A percentile compares a stretch with the other conserved stretches of the same genome.
These are phyloP conservation scores for Ganoderma sinense DNA, from an alignment of 1,284 basidiomycete species.

Conservation along the genomic window DNA sequence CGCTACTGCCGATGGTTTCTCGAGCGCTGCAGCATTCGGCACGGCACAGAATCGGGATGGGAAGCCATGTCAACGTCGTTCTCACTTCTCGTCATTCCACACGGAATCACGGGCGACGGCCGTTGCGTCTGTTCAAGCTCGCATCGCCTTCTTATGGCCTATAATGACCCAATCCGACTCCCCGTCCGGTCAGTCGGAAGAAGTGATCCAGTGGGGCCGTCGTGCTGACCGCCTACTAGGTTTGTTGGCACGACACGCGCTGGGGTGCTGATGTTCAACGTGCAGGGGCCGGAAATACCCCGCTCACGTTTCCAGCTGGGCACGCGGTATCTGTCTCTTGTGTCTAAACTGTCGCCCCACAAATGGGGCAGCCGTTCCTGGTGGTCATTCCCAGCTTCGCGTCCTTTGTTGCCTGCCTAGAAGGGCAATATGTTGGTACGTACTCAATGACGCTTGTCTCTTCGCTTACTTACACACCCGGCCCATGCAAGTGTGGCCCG, in stretches of 20 bases:
- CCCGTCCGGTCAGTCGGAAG: constrained; percentile 23
- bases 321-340: background rate
- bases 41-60: constrained; percentile 12
- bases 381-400: background rate
- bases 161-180: constrained; percentile 21
- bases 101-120: constrained; percentile 12
- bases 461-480: background rate
- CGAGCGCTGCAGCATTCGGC: constrained; percentile 19
- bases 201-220: background rate
- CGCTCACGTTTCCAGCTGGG: background rate
- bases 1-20: constrained; percentile 4
- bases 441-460: background rate
- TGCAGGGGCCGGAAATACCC: constrained; percentile 17
- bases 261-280: background rate
- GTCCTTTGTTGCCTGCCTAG: background rate
- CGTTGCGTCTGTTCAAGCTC: constrained; percentile 13
- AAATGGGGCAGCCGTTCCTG: constrained; percentile 4
- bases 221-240: constrained; percentile 19
- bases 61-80: constrained; percentile 15
- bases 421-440: background rate
- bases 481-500: background rate
- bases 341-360: constrained; percentile 3
- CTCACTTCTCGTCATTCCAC: constrained; percentile 21
- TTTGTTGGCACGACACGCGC: constrained; percentile 20
- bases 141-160: constrained; percentile 18